Evolutionary conservation across 2,329 filamentous ascomycete species (phyloP).

Genomic region (Diaporthe vexans): DNA sequence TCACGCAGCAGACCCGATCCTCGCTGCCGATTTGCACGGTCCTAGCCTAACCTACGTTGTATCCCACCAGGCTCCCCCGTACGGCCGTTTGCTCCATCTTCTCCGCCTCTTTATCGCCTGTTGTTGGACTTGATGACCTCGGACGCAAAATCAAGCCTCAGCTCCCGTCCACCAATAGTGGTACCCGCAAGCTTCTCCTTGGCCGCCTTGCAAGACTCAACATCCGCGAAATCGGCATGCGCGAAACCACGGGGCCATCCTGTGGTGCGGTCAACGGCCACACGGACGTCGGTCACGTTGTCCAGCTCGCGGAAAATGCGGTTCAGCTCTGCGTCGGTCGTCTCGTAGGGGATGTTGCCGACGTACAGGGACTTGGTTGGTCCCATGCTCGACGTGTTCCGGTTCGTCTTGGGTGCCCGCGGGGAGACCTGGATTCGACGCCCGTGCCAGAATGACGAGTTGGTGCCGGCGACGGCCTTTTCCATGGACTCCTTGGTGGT

Average conservation of each 20-base stretch:
- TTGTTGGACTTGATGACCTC: slow-evolving; percentile 39
- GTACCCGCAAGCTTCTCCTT: slow-evolving; percentile 68
- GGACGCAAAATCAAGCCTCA: slow-evolving; percentile 75
- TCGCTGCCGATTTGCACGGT: slow-evolving; percentile 2
- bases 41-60: neutral
- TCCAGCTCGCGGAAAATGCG: slow-evolving; percentile 78
- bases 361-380: slow-evolving; percentile 72
- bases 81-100: neutral
- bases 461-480: slow-evolving; percentile 48
- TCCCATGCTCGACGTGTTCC: neutral
- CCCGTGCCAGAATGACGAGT: slow-evolving; percentile 56
- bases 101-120: neutral
- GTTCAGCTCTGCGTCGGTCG: slow-evolving; percentile 87
- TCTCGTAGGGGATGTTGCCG: slow-evolving; percentile 88
- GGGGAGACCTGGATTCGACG: slow-evolving; percentile 50
- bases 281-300: slow-evolving; percentile 81
- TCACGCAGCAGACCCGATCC: neutral
- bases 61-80: neutral
- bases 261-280: slow-evolving; percentile 85
- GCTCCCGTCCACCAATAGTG: slow-evolving; percentile 73
- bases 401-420: slow-evolving; percentile 36
- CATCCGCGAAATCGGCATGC: slow-evolving; percentile 83
- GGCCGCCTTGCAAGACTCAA: slow-evolving; percentile 74
- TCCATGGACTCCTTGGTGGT: slow-evolving; percentile 43
- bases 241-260: slow-evolving; percentile 88